Evolutionary conservation across 164 flowering plant species (phyloP).

Genomic region (Berberis vulgaris): DNA sequence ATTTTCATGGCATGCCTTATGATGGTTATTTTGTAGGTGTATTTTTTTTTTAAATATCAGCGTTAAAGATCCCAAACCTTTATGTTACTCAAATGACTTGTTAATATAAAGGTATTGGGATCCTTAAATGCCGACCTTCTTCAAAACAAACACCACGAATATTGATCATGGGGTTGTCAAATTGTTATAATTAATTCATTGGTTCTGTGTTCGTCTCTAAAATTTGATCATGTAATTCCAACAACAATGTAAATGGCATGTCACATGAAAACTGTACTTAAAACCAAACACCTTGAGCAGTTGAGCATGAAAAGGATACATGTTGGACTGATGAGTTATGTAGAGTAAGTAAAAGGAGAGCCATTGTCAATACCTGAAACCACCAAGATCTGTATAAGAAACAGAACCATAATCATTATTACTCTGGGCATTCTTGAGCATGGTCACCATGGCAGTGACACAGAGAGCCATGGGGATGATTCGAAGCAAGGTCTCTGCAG

Average conservation of each 20-base stretch:
- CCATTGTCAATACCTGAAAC: conserved; percentile 41
- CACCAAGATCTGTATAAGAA: conserved; percentile 58
- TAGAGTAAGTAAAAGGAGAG: neutral
- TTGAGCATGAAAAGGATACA: neutral
- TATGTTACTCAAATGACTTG: too few relatives aligned
- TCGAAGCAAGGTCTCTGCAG: conserved; percentile 60
- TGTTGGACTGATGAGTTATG: neutral
- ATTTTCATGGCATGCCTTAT: too few relatives aligned
- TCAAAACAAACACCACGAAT: too few relatives aligned
- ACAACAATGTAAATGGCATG: neutral
- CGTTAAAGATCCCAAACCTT: too few relatives aligned
- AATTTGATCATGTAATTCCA: neutral
- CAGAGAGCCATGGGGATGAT: conserved; percentile 58
- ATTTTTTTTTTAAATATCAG: too few relatives aligned
- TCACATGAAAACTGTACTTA: neutral
- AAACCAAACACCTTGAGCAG: neutral
- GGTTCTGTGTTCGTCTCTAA: neutral
- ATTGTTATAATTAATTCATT: too few relatives aligned
- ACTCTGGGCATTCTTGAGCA: conserved; percentile 60
- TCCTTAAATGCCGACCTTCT: too few relatives aligned
- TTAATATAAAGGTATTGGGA: too few relatives aligned
- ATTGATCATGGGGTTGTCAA: too few relatives aligned
- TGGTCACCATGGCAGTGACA: conserved; percentile 55
- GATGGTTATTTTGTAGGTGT: too few relatives aligned
- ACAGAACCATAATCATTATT: conserved; percentile 67